phyloP scores from a whole-genome alignment of 306 rosid species.

The Inga oerstediana region DNA sequence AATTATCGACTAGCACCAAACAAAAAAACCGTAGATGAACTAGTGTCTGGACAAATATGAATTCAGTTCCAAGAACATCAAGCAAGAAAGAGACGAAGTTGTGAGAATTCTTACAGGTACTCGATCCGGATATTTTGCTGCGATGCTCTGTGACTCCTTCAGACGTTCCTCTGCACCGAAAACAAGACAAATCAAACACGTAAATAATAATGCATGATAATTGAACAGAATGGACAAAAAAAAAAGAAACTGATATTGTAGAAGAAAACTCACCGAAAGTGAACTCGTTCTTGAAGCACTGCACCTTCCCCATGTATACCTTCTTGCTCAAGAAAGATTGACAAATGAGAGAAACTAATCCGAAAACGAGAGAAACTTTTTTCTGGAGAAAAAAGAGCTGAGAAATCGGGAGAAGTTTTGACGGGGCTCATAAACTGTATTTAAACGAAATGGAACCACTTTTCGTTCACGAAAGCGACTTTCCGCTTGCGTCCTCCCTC shows the following conservation, averaged over 20 bases:
- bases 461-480: not conserved
- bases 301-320: conserved; percentile 37
- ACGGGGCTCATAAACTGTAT: not conserved
- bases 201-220: conserved; percentile 5
- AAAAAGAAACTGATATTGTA: not conserved
- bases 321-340: not conserved
- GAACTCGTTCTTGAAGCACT: conserved; percentile 47
- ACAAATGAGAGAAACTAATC: not conserved
- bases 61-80: not conserved
- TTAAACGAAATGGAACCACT: not conserved
- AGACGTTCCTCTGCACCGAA: conserved; percentile 43
- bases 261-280: conserved; percentile 36
- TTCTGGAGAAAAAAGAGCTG: not conserved
- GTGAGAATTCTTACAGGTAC: conserved; percentile 37
- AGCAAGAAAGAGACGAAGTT: not conserved
- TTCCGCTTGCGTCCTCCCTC: conserved; percentile 10
- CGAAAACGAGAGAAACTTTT: not conserved
- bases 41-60: not conserved
- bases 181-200: conserved; percentile 22
- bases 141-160: conserved; percentile 44
- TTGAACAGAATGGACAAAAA: not conserved
- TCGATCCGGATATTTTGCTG: conserved; percentile 52
- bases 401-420: not conserved
- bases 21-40: not conserved
- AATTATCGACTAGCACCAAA: not conserved